Evolutionary conservation across 1,139 yeast species (phyloP), one percentile per base, ranked within the genome.

Genomic region (Yamadazyma kanchanaburiensis): DNA sequence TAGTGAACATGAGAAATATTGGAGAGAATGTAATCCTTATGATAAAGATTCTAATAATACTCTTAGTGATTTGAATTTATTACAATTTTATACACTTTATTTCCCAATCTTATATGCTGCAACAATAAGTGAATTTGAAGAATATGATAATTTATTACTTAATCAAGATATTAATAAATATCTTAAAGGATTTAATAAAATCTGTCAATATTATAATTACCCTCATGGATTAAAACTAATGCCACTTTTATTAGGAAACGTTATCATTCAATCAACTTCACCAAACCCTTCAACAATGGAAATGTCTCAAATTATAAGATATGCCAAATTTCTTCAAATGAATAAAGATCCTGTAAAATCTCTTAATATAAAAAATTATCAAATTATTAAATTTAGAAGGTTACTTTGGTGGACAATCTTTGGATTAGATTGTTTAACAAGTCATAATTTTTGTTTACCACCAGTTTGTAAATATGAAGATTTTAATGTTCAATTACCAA

Each of bases 361-460:
- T 26, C 68, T 76, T 33, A 61, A 70, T 15, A 64, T 76, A 17
- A 56, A 63, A 10, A 73, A 74, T 39, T 56, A 64, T 48, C 65
- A 63, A 32, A 60, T 68, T 9, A 64, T 77, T 4, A 76, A 74
- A 35, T 61, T 69, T 29, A 60, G 80, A 48, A 59, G 84, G 44
- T 47, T 75, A 32, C 48, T 78, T 12, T 78, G 84, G 83, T 78
- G 83, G 82, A 77, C 75, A 21, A 74, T 77, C 5, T 76, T 76
- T 42, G 75, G 76, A 12, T 54, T 78, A 32, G 85, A 78, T 47
- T 70, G 77, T 3, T 57, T 75, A 33, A 71, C 79, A 3, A 70
- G 81, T 16, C 71, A 75, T 38, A 76, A 76, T 40, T 70, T 74
- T 31, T 71, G 78, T 46, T 52, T 76, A 21, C 71, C 79, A 0